These are phyloP conservation scores for Ambispora gerdemannii DNA, from an alignment of 192 early-diverging fungal species.

Conservation along the genomic window DNA sequence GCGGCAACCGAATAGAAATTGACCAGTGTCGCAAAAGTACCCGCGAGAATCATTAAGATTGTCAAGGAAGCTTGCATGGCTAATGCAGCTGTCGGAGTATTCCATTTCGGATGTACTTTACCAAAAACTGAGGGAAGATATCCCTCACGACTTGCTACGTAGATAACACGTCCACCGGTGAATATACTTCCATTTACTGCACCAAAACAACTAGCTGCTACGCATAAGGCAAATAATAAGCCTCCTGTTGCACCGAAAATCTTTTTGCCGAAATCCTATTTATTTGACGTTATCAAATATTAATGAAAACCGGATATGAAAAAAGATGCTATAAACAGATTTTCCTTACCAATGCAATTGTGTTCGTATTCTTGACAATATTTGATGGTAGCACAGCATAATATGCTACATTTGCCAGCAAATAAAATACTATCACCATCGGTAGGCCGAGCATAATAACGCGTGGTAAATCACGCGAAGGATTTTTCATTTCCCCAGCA, in stretches of 20 bases:
- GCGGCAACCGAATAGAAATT: slow-evolving; percentile 75
- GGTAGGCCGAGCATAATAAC: slow-evolving; percentile 75
- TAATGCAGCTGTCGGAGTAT: slow-evolving; percentile 68
- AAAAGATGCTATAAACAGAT: background rate
- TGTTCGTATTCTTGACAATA: slow-evolving; percentile 63
- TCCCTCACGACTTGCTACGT: slow-evolving; percentile 61
- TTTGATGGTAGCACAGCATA: slow-evolving; percentile 71
- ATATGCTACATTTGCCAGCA: slow-evolving; percentile 80
- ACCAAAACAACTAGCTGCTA: slow-evolving; percentile 70
- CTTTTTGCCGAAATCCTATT: slow-evolving; percentile 68
- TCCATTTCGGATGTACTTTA: slow-evolving; percentile 50
- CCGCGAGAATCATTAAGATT: slow-evolving; percentile 59
- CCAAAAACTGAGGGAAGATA: slow-evolving; percentile 70
- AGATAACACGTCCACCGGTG: slow-evolving; percentile 66
- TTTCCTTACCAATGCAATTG: slow-evolving; percentile 49
- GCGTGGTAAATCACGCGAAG: slow-evolving; percentile 73
- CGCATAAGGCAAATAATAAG: slow-evolving; percentile 66
- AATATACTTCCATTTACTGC: slow-evolving; percentile 78
- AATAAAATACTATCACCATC: slow-evolving; percentile 68
- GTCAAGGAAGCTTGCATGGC: slow-evolving; percentile 60
- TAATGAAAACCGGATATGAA: background rate
- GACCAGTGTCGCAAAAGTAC: slow-evolving; percentile 65
- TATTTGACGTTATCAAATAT: background rate
- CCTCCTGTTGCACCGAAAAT: slow-evolving; percentile 66
- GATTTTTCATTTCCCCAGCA: slow-evolving; percentile 80